Evolutionary conservation across 2,329 filamentous ascomycete species (phyloP), one percentile per base, ranked within the genome.

Genomic region (Diaporthe ilicicola): DNA sequence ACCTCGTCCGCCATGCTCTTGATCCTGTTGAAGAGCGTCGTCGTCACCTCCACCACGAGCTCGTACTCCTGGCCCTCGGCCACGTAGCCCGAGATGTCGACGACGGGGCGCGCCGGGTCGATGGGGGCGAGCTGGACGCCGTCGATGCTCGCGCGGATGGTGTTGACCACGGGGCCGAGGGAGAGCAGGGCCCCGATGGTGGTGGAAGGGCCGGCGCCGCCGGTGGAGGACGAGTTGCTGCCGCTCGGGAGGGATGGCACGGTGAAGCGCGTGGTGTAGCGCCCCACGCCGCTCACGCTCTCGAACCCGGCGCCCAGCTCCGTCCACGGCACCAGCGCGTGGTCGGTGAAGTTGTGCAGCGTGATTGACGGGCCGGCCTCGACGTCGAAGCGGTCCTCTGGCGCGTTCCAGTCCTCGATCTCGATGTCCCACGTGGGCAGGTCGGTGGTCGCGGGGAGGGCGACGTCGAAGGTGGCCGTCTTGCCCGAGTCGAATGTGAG

Each of bases 111-210:
- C 15, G 44, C 54, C 27, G 59, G 70, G 34, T 72, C 70, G 19
- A 72, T 62, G 19, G 70, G 70, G 4, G 66, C 44, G 2, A 70
- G 42, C 29, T 62, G 34, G 24, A 65, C 29, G 15, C 67, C 70
- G 44, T 72, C 67, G 51, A 72, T 61, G n/a, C 56, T 65, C 34
- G 64, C 54, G 32, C 70, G 66, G 4, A 69, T 44, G 27, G 70
- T 72, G 24, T 72, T 62, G 7, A 70, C 51, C 6, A 69, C 46
- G 3, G 50, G 56, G 1, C 66, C 70, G 15, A 72, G 66, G 17
- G 67, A 68, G 17, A 72, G 37, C 6, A 72, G 12, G 15, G 70
- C 70, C 8, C 67, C 17, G 66, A 72, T 29, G n/a, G 22, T 39
- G 19, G 32, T 34, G 9, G 65, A 27, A 3, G n/a, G 32, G 32